Base-by-base conservation (phyloP, 2,329 filamentous ascomycete species). In the Cordyceps tenuipes region DNA sequence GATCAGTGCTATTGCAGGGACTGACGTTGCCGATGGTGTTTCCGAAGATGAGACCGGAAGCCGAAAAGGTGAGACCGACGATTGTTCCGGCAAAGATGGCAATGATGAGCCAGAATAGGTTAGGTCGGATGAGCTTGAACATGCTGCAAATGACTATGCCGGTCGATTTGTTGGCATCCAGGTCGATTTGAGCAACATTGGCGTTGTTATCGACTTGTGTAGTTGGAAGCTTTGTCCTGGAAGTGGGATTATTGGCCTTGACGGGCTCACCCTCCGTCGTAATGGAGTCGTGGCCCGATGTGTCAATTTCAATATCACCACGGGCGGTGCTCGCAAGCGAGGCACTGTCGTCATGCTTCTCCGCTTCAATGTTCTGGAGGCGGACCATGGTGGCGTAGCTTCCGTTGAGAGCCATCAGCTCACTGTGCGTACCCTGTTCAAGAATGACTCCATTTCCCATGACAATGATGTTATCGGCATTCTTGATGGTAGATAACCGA, bases 401-500 rank as follows among this genome's bases (percentile, higher is more conserved):
- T 13, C 75, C 71, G 6, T 82, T 69, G 12, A 75, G 70, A 2
- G 73, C 69, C 62, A 89, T 75, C 2, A 89, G 76, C 57, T 84
- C 78, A 3, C 82, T 74, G 60, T 89, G 85, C 0, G 78, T 84
- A 0, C 87, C 87, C 66, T 85, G 77, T 68, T 89, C 86, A 12
- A 86, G 74, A 3, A 86, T 78, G 52, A 77, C 70, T 0, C 87
- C 86, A 58, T 79, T 74, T 15, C 82, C 77, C 68, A 89, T 77
- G 19, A 89, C 86, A 21, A 89, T 75, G 61, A 90, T 89, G 62
- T 83, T 81, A 65, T 89, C 83, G 0, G 86, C 86, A 57, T 83
- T 79, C 66, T 79, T 80, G 63, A 86, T 83, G 0, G 83, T 86
- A 0, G 81, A 83, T 1, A 86, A 71, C 2, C 83, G 75, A 68